phyloP scores from a whole-genome alignment of 2,329 filamentous ascomycete genomes.

The Pseudocercospora fuligena region DNA sequence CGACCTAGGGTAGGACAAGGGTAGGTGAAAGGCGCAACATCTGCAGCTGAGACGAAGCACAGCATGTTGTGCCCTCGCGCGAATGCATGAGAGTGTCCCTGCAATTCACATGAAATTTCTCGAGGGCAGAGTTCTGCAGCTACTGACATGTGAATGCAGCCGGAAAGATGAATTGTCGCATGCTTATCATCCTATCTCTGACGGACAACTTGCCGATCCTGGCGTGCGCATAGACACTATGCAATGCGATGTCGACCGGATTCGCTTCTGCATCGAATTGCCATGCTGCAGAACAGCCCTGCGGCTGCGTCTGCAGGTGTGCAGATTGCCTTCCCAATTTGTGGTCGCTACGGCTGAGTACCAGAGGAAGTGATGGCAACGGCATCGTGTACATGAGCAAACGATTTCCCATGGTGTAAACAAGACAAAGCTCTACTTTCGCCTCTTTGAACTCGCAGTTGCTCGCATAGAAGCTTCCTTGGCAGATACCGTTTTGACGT shows the following conservation, averaged over 20 bases:
- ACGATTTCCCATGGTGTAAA: neutral
- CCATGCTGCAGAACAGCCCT: neutral
- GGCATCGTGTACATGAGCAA: neutral
- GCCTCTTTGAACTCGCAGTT: neutral
- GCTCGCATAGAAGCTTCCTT: neutral
- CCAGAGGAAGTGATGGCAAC: neutral
- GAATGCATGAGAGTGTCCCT: neutral
- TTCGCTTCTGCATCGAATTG: neutral
- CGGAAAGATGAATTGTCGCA: neutral
- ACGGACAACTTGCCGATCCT: neutral
- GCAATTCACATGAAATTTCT: too few species aligned
- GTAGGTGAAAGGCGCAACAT: neutral
- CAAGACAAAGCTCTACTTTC: neutral
- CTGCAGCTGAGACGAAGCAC: neutral
- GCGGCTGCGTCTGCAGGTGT: neutral
- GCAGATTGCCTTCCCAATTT: constrained; percentile 1
- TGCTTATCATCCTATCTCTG: neutral
- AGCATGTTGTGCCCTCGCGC: neutral
- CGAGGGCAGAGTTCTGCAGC: neutral
- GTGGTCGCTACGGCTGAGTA: neutral
- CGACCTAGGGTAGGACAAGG: neutral
- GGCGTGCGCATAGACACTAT: neutral
- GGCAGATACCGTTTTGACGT: neutral
- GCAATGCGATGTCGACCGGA: neutral
- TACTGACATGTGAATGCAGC: neutral